These are phyloP conservation scores for Immersiporthe knoxdaviesiana DNA, from an alignment of 2,329 filamentous ascomycete species.

Conservation along the genomic window DNA sequence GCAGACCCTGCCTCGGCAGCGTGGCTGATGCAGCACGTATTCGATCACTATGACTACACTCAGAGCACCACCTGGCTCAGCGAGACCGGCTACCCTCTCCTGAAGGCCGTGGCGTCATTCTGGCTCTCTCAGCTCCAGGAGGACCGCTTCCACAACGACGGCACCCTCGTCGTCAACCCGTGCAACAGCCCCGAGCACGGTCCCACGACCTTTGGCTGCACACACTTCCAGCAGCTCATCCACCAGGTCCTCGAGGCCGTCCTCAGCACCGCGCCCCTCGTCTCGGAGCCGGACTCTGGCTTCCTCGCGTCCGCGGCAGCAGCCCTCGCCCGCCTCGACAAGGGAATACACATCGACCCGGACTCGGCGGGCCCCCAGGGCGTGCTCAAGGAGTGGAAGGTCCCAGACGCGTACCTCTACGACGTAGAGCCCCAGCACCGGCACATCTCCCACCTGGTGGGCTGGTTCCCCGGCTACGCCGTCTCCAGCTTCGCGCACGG, in stretches of 20 bases:
- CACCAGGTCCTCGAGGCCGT: slow-evolving; percentile 46
- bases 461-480: slow-evolving; percentile 59
- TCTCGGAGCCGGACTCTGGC: slow-evolving; percentile 34
- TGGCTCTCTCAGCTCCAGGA: slow-evolving; percentile 58
- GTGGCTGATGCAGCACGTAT: slow-evolving; percentile 65
- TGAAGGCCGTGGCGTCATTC: slow-evolving; percentile 58
- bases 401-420: slow-evolving; percentile 42
- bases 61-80: slow-evolving; percentile 51
- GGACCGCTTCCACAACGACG: slow-evolving; percentile 54
- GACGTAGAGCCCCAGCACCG: slow-evolving; percentile 41
- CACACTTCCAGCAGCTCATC: slow-evolving; percentile 58
- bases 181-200: slow-evolving; percentile 64
- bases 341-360: slow-evolving; percentile 50
- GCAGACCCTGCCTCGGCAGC: slow-evolving; percentile 50
- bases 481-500: slow-evolving; percentile 48
- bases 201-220: slow-evolving; percentile 56
- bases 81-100: slow-evolving; percentile 53
- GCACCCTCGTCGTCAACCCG: slow-evolving; percentile 58
- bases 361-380: slow-evolving; percentile 38
- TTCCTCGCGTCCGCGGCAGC: slow-evolving; percentile 44
- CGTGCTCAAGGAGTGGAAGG: slow-evolving; percentile 56
- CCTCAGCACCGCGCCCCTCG: slow-evolving; percentile 36
- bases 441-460: slow-evolving; percentile 59
- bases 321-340: slow-evolving; percentile 51
- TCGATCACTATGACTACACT: slow-evolving; percentile 59